These are phyloP conservation scores for Xerocomus spinulosus DNA, from an alignment of 768 basidiomycete species.

Conservation along the genomic window DNA sequence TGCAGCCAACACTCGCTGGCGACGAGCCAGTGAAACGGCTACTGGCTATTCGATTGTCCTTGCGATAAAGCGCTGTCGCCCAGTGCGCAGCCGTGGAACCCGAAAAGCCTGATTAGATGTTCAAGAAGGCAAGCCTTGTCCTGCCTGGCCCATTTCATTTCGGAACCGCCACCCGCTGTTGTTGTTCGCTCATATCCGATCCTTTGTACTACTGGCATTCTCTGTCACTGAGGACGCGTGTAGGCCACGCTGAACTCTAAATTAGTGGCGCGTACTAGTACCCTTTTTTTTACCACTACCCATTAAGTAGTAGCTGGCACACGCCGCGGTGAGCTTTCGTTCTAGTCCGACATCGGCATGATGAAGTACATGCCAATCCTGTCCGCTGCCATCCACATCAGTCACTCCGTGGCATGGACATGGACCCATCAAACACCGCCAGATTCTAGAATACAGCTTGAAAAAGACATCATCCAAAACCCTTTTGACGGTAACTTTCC, in stretches of 20 bases:
- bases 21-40: not conserved
- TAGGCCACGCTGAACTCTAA: slow-evolving; percentile 1
- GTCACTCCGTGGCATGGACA: slow-evolving; percentile 23
- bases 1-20: not conserved
- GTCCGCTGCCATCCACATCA: slow-evolving; percentile 9
- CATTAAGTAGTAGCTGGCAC: too few species aligned
- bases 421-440: slow-evolving; percentile 26
- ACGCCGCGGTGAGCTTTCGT: too few species aligned
- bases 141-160: too few species aligned
- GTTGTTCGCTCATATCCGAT: too few species aligned
- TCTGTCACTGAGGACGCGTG: too few species aligned
- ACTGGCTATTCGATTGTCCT: not conserved
- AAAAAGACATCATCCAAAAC: slow-evolving; percentile 12
- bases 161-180: too few species aligned
- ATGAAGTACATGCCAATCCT: slow-evolving; percentile 10
- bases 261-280: not conserved
- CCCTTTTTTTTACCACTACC: not conserved
- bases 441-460: not conserved
- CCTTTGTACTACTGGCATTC: too few species aligned
- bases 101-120: too few species aligned
- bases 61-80: not conserved
- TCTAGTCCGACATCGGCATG: slow-evolving; percentile 6
- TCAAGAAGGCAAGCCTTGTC: too few species aligned
- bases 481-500: slow-evolving; percentile 19
- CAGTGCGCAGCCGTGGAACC: not conserved